A percentile compares a stretch with the other conserved stretches of the same genome.
Evolutionary conservation across 1,139 yeast species (phyloP).

Genomic region (Yamadazyma songkhlaensis): DNA sequence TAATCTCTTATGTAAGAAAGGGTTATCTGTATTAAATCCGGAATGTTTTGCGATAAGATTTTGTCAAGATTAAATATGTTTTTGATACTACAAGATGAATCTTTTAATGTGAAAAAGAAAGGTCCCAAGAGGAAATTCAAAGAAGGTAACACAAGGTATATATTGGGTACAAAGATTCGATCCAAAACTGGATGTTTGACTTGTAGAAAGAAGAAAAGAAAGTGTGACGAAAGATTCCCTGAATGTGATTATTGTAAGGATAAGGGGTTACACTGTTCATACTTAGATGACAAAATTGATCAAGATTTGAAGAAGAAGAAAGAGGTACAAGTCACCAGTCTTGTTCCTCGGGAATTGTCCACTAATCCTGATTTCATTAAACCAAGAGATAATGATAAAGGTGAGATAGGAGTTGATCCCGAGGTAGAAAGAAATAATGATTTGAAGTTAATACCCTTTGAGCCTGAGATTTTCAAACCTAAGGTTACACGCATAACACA

Average conservation of each 20-base stretch:
- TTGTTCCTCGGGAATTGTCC: slow-evolving; percentile 1
- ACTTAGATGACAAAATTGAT: slow-evolving; percentile 1
- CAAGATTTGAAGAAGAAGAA: background rate
- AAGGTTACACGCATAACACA: too few species aligned
- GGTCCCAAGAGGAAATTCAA: slow-evolving; percentile 8
- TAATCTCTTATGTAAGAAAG: too few species aligned
- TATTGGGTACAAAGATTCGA: slow-evolving; percentile 14
- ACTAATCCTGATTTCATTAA: slow-evolving; percentile 1
- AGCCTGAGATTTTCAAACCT: too few species aligned
- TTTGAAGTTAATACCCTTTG: too few species aligned
- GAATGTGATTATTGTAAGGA: slow-evolving; percentile 22
- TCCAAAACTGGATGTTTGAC: slow-evolving; percentile 19
- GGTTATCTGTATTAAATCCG: too few species aligned
- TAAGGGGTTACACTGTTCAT: slow-evolving; percentile 20
- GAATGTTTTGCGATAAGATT: too few species aligned
- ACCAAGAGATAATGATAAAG: background rate
- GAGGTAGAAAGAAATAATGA: too few species aligned
- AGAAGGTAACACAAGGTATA: slow-evolving; percentile 7
- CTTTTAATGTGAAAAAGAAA: slow-evolving; percentile 8
- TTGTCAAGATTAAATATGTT: slow-evolving; percentile 7
- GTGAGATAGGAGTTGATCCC: too few species aligned
- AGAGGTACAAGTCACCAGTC: background rate
- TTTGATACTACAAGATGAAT: slow-evolving; percentile 12
- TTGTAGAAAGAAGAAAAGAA: slow-evolving; percentile 20
- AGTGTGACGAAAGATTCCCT: slow-evolving; percentile 29